Conservation (phyloP, 345 rosid genomes). For the Microthlaspi erraticum region DNA sequence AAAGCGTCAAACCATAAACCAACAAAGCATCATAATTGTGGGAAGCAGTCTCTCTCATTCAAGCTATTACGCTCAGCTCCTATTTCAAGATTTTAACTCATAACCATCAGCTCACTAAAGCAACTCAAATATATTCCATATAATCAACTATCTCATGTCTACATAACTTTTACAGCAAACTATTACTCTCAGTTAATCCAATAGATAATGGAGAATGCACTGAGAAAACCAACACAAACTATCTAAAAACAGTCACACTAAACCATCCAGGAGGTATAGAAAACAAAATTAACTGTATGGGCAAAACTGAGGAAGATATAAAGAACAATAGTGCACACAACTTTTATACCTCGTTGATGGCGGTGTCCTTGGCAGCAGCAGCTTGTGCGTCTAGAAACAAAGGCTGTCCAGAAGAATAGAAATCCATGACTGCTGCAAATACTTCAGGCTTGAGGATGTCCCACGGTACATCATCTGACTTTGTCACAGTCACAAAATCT, state of each 20-base stretch:
- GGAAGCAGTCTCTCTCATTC: not conserved
- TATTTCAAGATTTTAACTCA: slow-evolving; percentile 3
- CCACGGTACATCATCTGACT: slow-evolving; percentile 89
- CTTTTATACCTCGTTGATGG: slow-evolving; percentile 75
- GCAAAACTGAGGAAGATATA: not conserved
- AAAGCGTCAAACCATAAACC: not conserved
- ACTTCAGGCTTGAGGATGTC: slow-evolving; percentile 87
- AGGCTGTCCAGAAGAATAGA: slow-evolving; percentile 88
- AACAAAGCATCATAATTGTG: not conserved
- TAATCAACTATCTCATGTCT: not conserved
- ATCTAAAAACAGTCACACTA: not conserved
- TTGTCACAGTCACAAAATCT: slow-evolving; percentile 90
- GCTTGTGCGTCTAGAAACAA: slow-evolving; percentile 76
- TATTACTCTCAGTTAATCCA: not conserved
- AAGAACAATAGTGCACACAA: not conserved
- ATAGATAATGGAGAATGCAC: not conserved
- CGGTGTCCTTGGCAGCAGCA: slow-evolving; percentile 84
- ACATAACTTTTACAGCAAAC: not conserved
- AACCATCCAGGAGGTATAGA: not conserved
- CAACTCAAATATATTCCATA: not conserved
- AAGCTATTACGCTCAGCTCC: not conserved
- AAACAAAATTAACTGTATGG: not conserved
- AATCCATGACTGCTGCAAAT: slow-evolving; percentile 94
- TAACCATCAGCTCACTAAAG: slow-evolving; percentile 3
- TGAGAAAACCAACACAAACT: not conserved